Conservation (phyloP, 2,329 filamentous ascomycete species). For the Fusarium robinianum region DNA sequence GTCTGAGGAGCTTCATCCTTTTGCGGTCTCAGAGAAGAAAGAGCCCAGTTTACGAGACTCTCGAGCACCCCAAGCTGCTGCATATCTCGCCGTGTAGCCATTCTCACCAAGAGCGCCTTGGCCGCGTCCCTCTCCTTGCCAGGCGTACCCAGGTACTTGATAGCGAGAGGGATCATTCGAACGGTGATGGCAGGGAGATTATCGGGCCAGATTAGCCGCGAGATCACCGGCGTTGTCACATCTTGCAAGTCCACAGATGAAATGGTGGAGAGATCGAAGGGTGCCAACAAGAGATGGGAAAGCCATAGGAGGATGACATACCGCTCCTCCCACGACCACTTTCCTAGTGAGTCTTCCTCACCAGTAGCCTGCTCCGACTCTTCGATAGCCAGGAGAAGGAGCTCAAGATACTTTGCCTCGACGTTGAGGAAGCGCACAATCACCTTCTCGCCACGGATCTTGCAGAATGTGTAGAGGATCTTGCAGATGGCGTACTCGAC, state of each 20-base stretch:
- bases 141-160: constrained; percentile 71
- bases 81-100: constrained; percentile 88
- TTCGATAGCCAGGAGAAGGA: constrained; percentile 76
- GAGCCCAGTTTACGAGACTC: constrained; percentile 71
- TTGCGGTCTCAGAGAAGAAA: constrained; percentile 60
- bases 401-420: constrained; percentile 82
- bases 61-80: constrained; percentile 72
- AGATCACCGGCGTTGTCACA: constrained; percentile 47
- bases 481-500: constrained; percentile 74
- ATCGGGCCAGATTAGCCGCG: constrained; percentile 59
- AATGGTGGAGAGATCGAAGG: constrained; percentile 88
- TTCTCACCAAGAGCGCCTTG: constrained; percentile 77
- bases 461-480: constrained; percentile 88
- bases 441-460: constrained; percentile 91
- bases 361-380: constrained; percentile 48
- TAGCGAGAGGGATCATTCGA: constrained; percentile 71
- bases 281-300: constrained; percentile 78
- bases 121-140: constrained; percentile 91
- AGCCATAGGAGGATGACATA: constrained; percentile 90
- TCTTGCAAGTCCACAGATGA: constrained; percentile 64
- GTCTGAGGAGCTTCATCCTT: constrained; percentile 47
- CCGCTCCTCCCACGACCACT: constrained; percentile 81
- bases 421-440: constrained; percentile 90
- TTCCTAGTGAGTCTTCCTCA: constrained; percentile 19
- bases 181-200: constrained; percentile 71